Evolutionary conservation across 768 basidiomycete genomes (phyloP).

Genomic region (Auricularia sp.): DNA sequence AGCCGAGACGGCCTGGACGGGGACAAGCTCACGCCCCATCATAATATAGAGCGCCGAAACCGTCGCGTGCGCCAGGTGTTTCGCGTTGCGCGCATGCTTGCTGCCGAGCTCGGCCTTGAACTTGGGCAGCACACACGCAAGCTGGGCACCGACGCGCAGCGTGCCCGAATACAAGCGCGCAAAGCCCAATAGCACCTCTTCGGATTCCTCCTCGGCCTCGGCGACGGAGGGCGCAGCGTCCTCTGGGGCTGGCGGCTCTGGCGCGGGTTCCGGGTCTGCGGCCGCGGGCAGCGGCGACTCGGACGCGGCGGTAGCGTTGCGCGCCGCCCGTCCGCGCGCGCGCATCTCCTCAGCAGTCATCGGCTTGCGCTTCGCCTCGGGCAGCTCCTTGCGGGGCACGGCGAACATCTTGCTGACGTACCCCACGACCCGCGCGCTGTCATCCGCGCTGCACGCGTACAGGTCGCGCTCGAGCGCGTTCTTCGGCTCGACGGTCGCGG

Average conservation of each 20-base stretch:
- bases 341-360: conserved; percentile 81
- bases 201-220: conserved; percentile 17
- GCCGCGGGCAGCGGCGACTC: conserved; percentile 6
- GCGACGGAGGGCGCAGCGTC: conserved; percentile 14
- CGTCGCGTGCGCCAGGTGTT: conserved; percentile 47
- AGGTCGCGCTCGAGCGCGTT: conserved; percentile 79
- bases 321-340: conserved; percentile 40
- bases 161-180: conserved; percentile 89
- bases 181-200: conserved; percentile 81
- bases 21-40: conserved; percentile 94
- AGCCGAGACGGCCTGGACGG: conserved; percentile 71
- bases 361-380: conserved; percentile 70
- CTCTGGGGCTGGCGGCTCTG: conserved; percentile 10
- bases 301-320: conserved; percentile 15
- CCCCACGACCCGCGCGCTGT: conserved; percentile 57
- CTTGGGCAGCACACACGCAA: conserved; percentile 81
- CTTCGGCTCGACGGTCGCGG: conserved; percentile 38
- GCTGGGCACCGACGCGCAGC: conserved; percentile 46
- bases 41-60: conserved; percentile 82
- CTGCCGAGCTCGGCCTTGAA: conserved; percentile 58
- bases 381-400: conserved; percentile 66
- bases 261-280: conserved; percentile 5
- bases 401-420: conserved; percentile 99
- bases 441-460: conserved; percentile 53
- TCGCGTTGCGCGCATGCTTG: conserved; percentile 55